These are phyloP conservation scores for Colletotrichum sp. DNA, from an alignment of 2,329 filamentous ascomycete species.

Conservation along the genomic window DNA sequence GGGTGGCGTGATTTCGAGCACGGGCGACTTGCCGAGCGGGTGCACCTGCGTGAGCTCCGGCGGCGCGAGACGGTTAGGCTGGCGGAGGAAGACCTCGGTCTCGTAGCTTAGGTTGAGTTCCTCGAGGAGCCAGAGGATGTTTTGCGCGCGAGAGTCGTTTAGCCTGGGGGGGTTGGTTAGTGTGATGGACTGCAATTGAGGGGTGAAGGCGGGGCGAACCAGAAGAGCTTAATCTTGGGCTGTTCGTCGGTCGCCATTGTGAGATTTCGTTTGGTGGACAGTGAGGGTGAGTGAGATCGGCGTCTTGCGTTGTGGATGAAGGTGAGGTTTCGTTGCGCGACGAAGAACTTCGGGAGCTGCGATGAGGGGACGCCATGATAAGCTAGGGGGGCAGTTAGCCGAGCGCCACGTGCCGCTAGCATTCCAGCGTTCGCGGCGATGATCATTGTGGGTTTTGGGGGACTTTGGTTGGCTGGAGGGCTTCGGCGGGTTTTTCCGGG, in stretches of 20 bases:
- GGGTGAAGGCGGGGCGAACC: slow-evolving; percentile 41
- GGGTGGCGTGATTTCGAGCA: slow-evolving; percentile 64
- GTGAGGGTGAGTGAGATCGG: neutral
- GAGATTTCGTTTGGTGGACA: neutral
- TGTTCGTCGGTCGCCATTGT: slow-evolving; percentile 31
- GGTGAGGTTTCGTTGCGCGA: neutral
- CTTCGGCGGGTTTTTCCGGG: neutral
- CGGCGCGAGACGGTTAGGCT: slow-evolving; percentile 64
- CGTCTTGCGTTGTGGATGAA: neutral
- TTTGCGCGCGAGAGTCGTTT: slow-evolving; percentile 80
- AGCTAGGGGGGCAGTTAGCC: neutral
- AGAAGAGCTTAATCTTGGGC: slow-evolving; percentile 67
- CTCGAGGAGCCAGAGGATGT: slow-evolving; percentile 85
- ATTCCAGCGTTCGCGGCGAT: neutral
- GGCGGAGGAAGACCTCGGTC: slow-evolving; percentile 78
- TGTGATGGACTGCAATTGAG: neutral
- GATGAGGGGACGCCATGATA: neutral
- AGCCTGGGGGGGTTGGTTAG: slow-evolving; percentile 61
- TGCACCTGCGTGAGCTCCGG: slow-evolving; percentile 79
- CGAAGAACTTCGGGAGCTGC: neutral
- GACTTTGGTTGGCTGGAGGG: neutral
- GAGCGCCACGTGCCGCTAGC: neutral
- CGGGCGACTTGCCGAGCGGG: slow-evolving; percentile 85
- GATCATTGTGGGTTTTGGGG: neutral
- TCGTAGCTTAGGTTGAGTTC: slow-evolving; percentile 82